These are phyloP conservation scores for Scenedesmus sp. DNA, from an alignment of 163 green algal species.

Conservation along the genomic window DNA sequence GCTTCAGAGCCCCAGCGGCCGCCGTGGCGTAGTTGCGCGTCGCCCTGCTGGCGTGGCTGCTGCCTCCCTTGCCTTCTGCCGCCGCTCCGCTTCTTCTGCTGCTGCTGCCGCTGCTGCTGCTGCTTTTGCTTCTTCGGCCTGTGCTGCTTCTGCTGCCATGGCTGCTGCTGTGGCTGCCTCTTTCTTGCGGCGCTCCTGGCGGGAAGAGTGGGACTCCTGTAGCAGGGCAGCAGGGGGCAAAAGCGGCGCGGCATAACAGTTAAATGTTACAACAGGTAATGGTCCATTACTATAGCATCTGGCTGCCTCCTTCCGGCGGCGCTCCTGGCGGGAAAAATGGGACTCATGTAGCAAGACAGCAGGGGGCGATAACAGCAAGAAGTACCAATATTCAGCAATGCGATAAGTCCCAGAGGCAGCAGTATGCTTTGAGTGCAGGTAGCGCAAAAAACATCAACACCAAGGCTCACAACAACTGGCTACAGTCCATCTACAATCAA, in stretches of 20 bases:
- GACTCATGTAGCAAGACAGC: no score
- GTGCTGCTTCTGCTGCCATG: slow-evolving; percentile 67
- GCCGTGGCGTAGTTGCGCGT: slow-evolving; percentile 50
- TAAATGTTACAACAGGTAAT: not conserved
- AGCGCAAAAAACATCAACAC: not conserved
- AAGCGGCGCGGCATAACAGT: no score
- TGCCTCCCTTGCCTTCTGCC: not conserved
- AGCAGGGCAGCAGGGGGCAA: not conserved
- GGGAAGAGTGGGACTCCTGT: slow-evolving; percentile 80
- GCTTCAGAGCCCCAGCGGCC: slow-evolving; percentile 20
- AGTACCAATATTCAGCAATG: not conserved
- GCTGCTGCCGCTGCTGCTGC: slow-evolving; percentile 52
- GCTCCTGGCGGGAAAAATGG: no score
- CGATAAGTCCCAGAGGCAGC: no score
- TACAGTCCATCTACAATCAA: not conserved
- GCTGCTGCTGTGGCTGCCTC: slow-evolving; percentile 68
- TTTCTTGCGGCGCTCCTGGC: slow-evolving; percentile 75
- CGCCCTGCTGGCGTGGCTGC: slow-evolving; percentile 40
- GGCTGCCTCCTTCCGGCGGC: no score
- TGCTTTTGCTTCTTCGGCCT: slow-evolving; percentile 54
- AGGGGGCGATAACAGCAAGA: no score
- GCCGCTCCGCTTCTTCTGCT: slow-evolving; percentile 38
- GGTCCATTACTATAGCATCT: not conserved
- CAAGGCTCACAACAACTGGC: not conserved
- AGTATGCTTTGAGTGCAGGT: not conserved